These are phyloP conservation scores for Cytospora piceae DNA, from an alignment of 2,329 filamentous ascomycete species.

Conservation along the genomic window DNA sequence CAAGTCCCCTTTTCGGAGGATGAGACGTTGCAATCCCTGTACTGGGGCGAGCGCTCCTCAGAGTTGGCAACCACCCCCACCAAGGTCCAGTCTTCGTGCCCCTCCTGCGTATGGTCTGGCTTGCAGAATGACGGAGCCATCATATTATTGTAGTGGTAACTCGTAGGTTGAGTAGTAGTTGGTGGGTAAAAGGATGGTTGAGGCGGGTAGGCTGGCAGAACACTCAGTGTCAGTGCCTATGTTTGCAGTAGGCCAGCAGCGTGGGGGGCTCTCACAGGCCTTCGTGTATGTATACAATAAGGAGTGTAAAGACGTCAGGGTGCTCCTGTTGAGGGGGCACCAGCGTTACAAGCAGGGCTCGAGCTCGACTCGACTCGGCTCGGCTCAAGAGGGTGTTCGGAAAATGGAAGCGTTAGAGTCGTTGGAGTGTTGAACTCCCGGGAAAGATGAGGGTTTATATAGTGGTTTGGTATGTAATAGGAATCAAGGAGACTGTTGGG, in stretches of 20 bases:
- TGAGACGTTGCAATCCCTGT: not conserved
- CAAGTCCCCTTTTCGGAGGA: not conserved
- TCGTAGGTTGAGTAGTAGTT: not conserved
- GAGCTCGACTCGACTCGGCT: not conserved
- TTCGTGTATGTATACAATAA: not conserved
- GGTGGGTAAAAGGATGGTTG: not conserved
- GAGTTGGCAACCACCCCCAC: not conserved
- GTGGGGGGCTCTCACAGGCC: not conserved
- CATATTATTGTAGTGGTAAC: not conserved
- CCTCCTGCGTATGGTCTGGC: not conserved
- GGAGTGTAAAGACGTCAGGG: not conserved
- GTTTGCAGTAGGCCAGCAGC: not conserved
- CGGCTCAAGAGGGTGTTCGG: not conserved
- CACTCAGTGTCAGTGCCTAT: not conserved
- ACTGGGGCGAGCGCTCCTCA: not conserved
- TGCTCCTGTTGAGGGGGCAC: not conserved
- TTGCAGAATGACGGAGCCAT: not conserved
- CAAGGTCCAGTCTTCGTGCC: not conserved
- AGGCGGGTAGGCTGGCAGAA: not conserved
- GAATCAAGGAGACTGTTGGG: too few species aligned
- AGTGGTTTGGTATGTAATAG: too few species aligned
- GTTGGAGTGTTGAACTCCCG: not conserved
- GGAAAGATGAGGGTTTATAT: not conserved
- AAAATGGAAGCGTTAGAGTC: not conserved
- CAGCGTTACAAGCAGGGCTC: not conserved